These are phyloP conservation scores for Anthoceros angustus DNA, from an alignment of 225 moss, liverwort and hornwort genomes.

Conservation along the genomic window DNA sequence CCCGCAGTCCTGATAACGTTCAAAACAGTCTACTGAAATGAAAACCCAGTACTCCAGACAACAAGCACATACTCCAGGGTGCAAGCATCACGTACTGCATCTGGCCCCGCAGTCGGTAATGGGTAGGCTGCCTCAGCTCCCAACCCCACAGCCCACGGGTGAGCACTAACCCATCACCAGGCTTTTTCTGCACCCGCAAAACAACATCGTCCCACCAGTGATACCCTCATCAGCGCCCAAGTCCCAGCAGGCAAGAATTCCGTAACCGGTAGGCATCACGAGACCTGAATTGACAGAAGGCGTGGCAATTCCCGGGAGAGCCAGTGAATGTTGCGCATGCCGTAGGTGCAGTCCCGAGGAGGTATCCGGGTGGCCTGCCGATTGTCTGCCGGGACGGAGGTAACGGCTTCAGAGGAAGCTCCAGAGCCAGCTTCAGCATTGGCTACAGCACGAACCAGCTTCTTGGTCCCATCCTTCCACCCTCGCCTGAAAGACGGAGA, in stretches of 20 bases:
- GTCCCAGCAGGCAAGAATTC: background rate
- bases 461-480: no score
- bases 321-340: conserved; percentile 47
- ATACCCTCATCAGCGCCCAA: background rate
- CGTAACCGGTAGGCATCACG: no score
- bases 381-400: background rate
- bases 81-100: conserved; percentile 51
- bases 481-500: no score
- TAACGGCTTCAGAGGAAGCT: no score
- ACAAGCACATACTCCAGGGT: background rate
- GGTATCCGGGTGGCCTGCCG: background rate
- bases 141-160: conserved; percentile 95
- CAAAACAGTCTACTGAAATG: background rate
- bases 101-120: conserved; percentile 59
- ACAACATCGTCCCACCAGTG: background rate
- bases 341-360: conserved; percentile 27
- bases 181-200: conserved; percentile 33
- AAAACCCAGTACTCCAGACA: background rate
- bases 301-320: conserved; percentile 70
- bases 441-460: no score
- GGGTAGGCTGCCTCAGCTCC: conserved; percentile 39
- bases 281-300: conserved; percentile 53
- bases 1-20: background rate
- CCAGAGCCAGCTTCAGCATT: no score
- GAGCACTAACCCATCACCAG: conserved; percentile 65